A percentile compares a stretch with the other conserved stretches of the same genome.
Evolutionary conservation across 2,329 filamentous ascomycete genomes (phyloP).

Genomic region (Nannizziopsis barbatae): DNA sequence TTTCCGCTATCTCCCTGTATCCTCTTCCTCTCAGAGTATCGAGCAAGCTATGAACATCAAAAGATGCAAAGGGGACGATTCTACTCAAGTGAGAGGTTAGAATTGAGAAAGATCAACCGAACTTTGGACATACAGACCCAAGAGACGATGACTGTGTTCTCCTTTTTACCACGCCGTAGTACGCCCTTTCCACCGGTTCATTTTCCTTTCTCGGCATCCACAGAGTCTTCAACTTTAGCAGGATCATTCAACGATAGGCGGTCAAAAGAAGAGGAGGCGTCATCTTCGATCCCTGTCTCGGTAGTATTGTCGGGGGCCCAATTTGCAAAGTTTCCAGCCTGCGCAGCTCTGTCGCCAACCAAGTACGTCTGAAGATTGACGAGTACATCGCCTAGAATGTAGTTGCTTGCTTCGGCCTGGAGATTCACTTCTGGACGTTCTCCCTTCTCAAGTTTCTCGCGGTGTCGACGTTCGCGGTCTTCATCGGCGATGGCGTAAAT

Average conservation of each 20-base stretch:
- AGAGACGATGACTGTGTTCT: too few relatives aligned
- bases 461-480: constrained; percentile 1
- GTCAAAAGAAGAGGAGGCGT: constrained; percentile 11
- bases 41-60: background rate
- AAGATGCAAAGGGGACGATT: background rate
- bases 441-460: background rate
- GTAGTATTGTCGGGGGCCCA: constrained; percentile 9
- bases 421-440: background rate
- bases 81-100: too few relatives aligned
- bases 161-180: too few relatives aligned
- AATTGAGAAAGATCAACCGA: too few relatives aligned
- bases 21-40: background rate
- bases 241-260: too few relatives aligned
- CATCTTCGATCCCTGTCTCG: constrained; percentile 5
- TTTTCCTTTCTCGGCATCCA: too few relatives aligned
- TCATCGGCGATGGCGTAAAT: constrained; percentile 10
- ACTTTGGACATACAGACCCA: too few relatives aligned
- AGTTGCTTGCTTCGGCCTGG: constrained; percentile 10
- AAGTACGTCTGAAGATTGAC: constrained; percentile 14
- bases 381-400: constrained; percentile 11
- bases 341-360: constrained; percentile 1
- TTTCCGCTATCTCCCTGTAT: background rate
- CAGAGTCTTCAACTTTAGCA: too few relatives aligned
- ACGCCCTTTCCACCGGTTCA: too few relatives aligned
- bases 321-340: constrained; percentile 13